Evolutionary conservation across 1,284 basidiomycete genomes (phyloP), one percentile per base, ranked within the genome.

Genomic region (Microbotryum lychnidis-dioicae): DNA sequence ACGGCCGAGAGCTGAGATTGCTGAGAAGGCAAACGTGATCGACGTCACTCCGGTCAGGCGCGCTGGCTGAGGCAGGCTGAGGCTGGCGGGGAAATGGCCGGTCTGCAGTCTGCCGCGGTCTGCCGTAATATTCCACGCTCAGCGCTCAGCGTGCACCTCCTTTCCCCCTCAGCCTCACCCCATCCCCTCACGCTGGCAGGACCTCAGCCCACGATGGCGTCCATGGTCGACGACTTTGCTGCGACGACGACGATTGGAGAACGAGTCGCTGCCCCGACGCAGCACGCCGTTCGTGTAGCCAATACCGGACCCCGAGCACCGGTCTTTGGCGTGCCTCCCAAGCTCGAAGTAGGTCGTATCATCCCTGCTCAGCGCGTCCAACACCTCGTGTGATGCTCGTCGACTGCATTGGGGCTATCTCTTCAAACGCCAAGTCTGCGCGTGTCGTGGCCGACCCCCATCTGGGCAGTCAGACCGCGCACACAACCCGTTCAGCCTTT

Each of bases 221-320:
- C 45, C 31, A 27, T 52, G 51, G 60, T 25, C 25, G 31, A 66
- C 37, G 65, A 66, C 47, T 66, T 66, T 50, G 65, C 62, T 0
- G 65, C 65, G n/a, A 54, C 62, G 52, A 66, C 65, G 16, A 63
- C 61, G 42, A 63, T 66, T 54, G 64, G 61, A 2, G 58, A 63
- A 7, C 61, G 62, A 29, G 54, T 61, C n/a, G 58, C 27, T 1
- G 56, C 51, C 10, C 23, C 52, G 23, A 4, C 25, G 8, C 25
- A 31, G 18, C 21, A 50, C 42, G 48, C 42, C 54, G 27, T 9
- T 47, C 8, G 16, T 6, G 25, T 44, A 16, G 25, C 63, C 3
- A 37, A 25, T 4, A 20, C 51, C 1, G 56, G 37, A 6, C 12
- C 58, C 1, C 10, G 31, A 23, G 67, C 64, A 10, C 64, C 67